phyloP scores from a whole-genome alignment of 768 basidiomycete genomes.

The Amanita fuliginea region DNA sequence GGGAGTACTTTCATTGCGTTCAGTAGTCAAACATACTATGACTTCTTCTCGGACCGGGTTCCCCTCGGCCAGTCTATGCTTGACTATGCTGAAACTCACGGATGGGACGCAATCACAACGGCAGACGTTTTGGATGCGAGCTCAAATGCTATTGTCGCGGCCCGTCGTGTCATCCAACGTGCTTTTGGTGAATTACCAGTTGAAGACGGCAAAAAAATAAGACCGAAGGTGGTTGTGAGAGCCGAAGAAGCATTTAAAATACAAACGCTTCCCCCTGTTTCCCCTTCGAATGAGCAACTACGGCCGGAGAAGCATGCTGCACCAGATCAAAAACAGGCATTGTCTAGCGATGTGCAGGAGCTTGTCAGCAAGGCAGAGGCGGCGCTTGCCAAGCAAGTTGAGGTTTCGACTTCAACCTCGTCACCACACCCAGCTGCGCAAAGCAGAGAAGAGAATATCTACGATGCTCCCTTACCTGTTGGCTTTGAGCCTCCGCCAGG shows the following conservation, averaged over 20 bases:
- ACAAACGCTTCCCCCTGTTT: slow-evolving; percentile 17
- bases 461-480: slow-evolving; percentile 70
- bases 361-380: slow-evolving; percentile 66
- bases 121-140: slow-evolving; percentile 44
- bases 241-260: slow-evolving; percentile 39
- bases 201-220: slow-evolving; percentile 27
- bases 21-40: slow-evolving; percentile 70
- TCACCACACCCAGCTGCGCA: slow-evolving; percentile 16
- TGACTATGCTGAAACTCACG: slow-evolving; percentile 68
- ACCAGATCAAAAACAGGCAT: slow-evolving; percentile 33
- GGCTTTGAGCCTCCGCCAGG: slow-evolving; percentile 94
- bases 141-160: slow-evolving; percentile 34
- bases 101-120: slow-evolving; percentile 70
- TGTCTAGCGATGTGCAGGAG: slow-evolving; percentile 54
- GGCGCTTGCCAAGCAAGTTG: slow-evolving; percentile 42
- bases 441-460: slow-evolving; percentile 28
- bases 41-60: slow-evolving; percentile 73
- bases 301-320: slow-evolving; percentile 27
- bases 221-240: slow-evolving; percentile 28
- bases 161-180: slow-evolving; percentile 41
- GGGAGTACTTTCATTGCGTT: slow-evolving; percentile 73
- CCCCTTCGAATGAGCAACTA: slow-evolving; percentile 9
- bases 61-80: slow-evolving; percentile 71
- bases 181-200: slow-evolving; percentile 33
- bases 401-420: slow-evolving; percentile 15